Base-by-base conservation (phyloP, 2,329 filamentous ascomycete species). In the Truncatella angustata region DNA sequence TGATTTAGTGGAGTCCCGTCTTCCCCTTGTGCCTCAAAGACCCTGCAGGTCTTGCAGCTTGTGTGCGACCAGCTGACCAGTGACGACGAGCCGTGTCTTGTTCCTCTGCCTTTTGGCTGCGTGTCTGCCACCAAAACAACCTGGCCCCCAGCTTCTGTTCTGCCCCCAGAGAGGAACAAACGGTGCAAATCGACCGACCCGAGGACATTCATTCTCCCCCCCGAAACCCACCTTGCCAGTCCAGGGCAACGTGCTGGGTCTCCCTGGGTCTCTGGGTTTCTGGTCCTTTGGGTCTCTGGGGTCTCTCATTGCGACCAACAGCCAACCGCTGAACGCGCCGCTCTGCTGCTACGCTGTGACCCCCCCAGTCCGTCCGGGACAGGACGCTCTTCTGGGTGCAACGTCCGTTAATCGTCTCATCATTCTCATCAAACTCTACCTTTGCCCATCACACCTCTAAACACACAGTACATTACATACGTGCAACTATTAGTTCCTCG, bases 321-420 rank as follows among this genome's bases (percentile, higher is more conserved):
- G 40, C 43, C 43, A 35, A 26, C 43, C 43, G 43, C 43, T 46
- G 24, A n/a, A 46, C n/a, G 43, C 43, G 43, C 43, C 16, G 26
- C 26, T 34, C 23, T 43, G 40, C 23, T 46, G 43, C n/a, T n/a
- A n/a, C 43, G 43, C 43, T 46, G 43, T 26, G 30, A 20, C 43
- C 43, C 43, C 43, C 43, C 12, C 20, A 20, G n/a, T n/a, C n/a
- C n/a, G 18, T 20, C 26, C 43, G 30, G 23, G 34, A 35, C n/a
- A 26, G 26, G 26, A 46, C 30, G 16, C 40, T 24, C 37, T 24
- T 44, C 43, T 46, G 18, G 43, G 43, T 46, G 30, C 30, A 16
- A 21, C 26, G 43, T 14, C 43, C 43, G 43, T 46, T 28, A 43
- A 21, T 43, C 40, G 40, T 43, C 40, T 43, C 40, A 43, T 43